Evolutionary conservation across 306 rosid species (phyloP), one percentile per base, ranked within the genome.

Genomic region (Cercis canadensis): DNA sequence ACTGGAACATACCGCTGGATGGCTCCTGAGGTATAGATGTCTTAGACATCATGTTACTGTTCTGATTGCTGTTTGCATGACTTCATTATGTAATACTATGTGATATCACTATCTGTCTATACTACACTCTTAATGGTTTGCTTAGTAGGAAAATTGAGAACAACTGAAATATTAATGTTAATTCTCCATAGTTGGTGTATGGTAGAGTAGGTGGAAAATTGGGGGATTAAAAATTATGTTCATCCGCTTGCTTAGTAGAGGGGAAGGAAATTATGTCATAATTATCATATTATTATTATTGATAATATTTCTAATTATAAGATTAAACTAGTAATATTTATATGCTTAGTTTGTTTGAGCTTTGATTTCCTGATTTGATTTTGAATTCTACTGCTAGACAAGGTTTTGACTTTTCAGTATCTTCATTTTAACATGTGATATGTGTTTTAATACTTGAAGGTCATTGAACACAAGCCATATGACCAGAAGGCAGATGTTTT

Each of bases 1-100:
- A 95, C 99, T 72, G 97, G 99, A 83, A 95, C 99, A 37, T 95
- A 92, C 84, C 99, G 99, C 58, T 95, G 99, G 99, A 95, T 95
- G 99, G 97, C 99, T 78, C 99, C 99, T 43, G 99, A 95, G 95
- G 99, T 95, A 84, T 76, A 72, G 57, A 54, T 62, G 36, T 57
- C 60, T 67, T 53, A 34, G 57, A 69, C 13, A 29, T 52, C 1
- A 47, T 15, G 52, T 59, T 58, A 60, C 50, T 52, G 37, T 57
- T 24, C 39, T 58, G 64, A 12, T 56, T 32, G 47, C 24, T 13
- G 33, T 67, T 36, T 50, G 65, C 43, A 39, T 55, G 44, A 41
- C 51, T 50, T 34, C 46, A 63, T 17, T 45, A 56, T 50, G 59
- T 70, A 62, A 79, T 17, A 56, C 64, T 39, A 61, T 50, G 7